A percentile compares a stretch with the other conserved stretches of the same genome.
Conservation (phyloP, 192 early-diverging fungal genomes). For the Mortierella alpina region DNA sequence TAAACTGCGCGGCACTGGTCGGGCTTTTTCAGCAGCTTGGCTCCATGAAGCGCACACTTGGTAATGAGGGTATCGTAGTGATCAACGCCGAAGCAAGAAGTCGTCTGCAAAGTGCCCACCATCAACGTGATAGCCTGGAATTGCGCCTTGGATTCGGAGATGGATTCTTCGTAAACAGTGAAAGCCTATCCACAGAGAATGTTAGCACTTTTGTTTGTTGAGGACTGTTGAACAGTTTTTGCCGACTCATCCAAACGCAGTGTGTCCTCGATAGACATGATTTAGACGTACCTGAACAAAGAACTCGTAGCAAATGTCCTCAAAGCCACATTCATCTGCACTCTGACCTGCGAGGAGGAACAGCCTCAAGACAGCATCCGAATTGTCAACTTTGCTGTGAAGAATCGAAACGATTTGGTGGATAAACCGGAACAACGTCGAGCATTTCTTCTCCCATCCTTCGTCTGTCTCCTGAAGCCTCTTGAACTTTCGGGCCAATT, state of each 20-base stretch:
- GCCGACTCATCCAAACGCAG: neutral
- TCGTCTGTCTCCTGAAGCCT: conserved; percentile 61
- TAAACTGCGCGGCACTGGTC: conserved; percentile 93
- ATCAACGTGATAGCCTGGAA: conserved; percentile 90
- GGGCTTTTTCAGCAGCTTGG: conserved; percentile 90
- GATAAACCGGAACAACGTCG: conserved; percentile 86
- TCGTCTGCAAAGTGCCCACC: conserved; percentile 86
- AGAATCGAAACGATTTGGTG: conserved; percentile 87
- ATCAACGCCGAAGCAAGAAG: conserved; percentile 84
- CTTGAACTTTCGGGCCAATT: conserved; percentile 70
- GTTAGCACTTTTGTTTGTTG: neutral
- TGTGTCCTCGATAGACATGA: neutral
- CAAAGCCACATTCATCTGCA: conserved; percentile 89
- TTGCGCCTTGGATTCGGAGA: conserved; percentile 94
- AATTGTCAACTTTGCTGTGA: conserved; percentile 69
- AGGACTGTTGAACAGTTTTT: neutral
- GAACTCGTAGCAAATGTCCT: conserved; percentile 98
- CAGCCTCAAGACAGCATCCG: conserved; percentile 76
- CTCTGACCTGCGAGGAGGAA: conserved; percentile 89
- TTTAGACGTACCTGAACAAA: conserved; percentile 76
- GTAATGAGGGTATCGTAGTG: conserved; percentile 96
- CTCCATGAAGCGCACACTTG: conserved; percentile 90
- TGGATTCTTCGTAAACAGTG: conserved; percentile 96
- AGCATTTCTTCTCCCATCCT: conserved; percentile 77
- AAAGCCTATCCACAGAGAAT: conserved; percentile 72